These are phyloP conservation scores for Diaporthe citri DNA, from an alignment of 2,329 filamentous ascomycete species.

Conservation along the genomic window DNA sequence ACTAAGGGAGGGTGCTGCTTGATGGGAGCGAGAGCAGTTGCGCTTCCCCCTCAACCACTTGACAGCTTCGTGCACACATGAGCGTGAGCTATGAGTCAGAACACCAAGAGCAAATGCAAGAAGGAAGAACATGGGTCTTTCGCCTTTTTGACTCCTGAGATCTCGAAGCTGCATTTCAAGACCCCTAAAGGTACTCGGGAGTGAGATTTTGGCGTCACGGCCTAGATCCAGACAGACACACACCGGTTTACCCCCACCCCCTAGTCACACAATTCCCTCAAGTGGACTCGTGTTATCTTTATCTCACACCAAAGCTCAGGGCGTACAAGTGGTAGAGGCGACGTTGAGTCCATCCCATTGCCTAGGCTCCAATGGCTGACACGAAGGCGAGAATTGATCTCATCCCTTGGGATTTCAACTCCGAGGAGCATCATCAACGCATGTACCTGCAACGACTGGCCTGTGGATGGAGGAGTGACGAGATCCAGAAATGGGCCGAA, in stretches of 20 bases:
- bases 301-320: not conserved
- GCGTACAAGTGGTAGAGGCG: not conserved
- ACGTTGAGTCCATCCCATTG: accelerated
- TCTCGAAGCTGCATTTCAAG: not conserved
- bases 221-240: not conserved
- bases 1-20: not conserved
- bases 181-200: not conserved
- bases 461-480: conserved; percentile 58
- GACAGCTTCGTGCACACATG: not conserved
- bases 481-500: conserved; percentile 52
- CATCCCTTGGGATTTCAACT: conserved; percentile 59
- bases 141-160: not conserved
- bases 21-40: not conserved
- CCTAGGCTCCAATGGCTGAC: not conserved
- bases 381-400: conserved; percentile 48
- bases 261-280: not conserved
- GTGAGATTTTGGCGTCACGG: not conserved
- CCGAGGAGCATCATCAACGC: conserved; percentile 54
- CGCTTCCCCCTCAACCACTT: not conserved
- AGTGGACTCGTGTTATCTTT: not conserved
- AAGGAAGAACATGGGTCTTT: not conserved
- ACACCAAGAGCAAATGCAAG: not conserved
- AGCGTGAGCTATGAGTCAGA: conserved; percentile 12
- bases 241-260: not conserved
- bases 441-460: conserved; percentile 58